Percentiles rank a stretch among this genome's conserved stretches.
phyloP scores from a whole-genome alignment of 306 rosid genomes.

The Dalbergia oliveri region DNA sequence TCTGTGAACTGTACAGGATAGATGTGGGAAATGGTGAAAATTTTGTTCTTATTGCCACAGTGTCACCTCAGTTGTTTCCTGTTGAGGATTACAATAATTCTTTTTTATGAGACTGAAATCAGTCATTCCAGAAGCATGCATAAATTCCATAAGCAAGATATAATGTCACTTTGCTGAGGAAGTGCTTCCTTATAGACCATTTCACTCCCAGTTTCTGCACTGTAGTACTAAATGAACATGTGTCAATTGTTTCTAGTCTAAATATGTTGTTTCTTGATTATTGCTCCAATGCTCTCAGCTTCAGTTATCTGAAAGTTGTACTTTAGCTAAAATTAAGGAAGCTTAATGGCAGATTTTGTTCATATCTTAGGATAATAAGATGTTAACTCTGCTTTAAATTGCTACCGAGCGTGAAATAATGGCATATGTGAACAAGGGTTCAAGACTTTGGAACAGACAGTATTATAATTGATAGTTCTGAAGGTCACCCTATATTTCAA shows the following conservation, averaged over 20 bases:
- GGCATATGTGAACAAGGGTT: not conserved
- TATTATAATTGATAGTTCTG: not conserved
- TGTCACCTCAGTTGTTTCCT: constrained; percentile 47
- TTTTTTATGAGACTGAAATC: constrained; percentile 62
- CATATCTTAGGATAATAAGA: not conserved
- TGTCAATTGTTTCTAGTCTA: constrained; percentile 18
- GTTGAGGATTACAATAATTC: constrained; percentile 45
- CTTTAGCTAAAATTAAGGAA: not conserved
- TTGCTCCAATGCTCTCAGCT: not conserved
- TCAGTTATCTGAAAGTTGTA: constrained; percentile 27
- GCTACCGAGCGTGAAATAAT: not conserved
- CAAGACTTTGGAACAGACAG: not conserved
- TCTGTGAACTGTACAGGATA: constrained; percentile 67
- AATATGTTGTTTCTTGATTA: constrained; percentile 7
- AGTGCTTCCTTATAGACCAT: not conserved
- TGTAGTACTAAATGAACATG: constrained; percentile 5
- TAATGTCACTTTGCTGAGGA: constrained; percentile 24
- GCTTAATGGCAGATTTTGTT: not conserved
- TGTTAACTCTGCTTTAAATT: constrained; percentile 7
- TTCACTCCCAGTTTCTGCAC: not conserved
- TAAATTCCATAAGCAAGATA: constrained; percentile 61
- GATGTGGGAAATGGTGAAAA: constrained; percentile 84
- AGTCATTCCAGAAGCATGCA: constrained; percentile 62
- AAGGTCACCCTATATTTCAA: too few species aligned
- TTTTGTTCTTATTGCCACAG: constrained; percentile 69